Evolutionary conservation across 768 basidiomycete genomes (phyloP), one percentile per base, ranked within the genome.

Genomic region (Lactarius trivialis): DNA sequence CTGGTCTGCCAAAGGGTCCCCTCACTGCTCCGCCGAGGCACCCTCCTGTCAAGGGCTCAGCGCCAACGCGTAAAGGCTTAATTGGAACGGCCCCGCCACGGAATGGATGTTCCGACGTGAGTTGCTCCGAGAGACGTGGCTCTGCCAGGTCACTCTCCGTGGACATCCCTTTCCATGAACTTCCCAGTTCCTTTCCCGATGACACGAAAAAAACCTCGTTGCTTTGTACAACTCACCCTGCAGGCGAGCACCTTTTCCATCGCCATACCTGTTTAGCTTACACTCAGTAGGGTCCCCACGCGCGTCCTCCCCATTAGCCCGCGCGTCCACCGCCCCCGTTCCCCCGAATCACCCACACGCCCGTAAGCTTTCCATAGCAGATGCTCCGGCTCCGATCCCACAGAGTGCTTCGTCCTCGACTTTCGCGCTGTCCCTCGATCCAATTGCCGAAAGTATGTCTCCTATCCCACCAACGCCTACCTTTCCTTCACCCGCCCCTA

Each of bases 271-370:
- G 39, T 39, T 21, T 24, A 24, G 45, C 55, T 60, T 24, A 56
- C 39, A 15, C 49, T 34, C 52, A 11, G 49, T 43, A 61, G 57
- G 36, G 43, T 56, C 65, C 7, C 55, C 41, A 55, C 19, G 51
- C 60, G 21, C 65, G 60, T 65, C 43, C 65, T 79, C 82, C 6
- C 77, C 82, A 19, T 70, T 85, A 43, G 71, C 80, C 7, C 82
- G 84, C 17, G 81, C 79, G 2, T 73, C 81, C 49, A 21, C 63
- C 37, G n/a, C 60, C 14, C 58, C 60, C 4, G 33, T 86, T 0
- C 75, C 82, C 0, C 75, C 82, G 0, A 78, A 82, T 45, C 89
- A 91, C 68, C 89, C 89, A 0, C 89, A 91, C 64, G 89, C 87
- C 0, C 82, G 89, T 36, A 91, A 91, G 70, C 77, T 83, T 21